A percentile compares a stretch with the other conserved stretches of the same genome.
These are phyloP conservation scores for Boletus insuetus DNA, from an alignment of 768 basidiomycete genomes.

Conservation along the genomic window DNA sequence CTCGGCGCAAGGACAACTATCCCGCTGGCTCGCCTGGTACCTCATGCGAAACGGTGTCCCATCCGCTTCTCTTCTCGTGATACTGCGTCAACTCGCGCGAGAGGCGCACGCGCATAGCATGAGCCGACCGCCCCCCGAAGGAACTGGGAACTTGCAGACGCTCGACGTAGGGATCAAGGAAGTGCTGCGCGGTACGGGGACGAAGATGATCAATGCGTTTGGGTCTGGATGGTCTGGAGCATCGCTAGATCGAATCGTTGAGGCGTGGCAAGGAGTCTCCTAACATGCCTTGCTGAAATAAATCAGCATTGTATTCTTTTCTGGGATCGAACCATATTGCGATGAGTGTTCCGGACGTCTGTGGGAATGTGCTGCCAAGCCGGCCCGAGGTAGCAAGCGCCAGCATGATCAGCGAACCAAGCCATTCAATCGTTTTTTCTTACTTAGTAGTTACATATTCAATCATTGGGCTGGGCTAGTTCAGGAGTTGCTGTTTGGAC, in stretches of 20 bases:
- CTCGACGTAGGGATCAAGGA: slow-evolving; percentile 70
- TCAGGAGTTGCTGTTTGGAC: too few species aligned
- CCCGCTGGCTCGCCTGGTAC: slow-evolving; percentile 64
- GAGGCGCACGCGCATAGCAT: slow-evolving; percentile 61
- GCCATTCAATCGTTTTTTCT: too few species aligned
- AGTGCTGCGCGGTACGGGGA: slow-evolving; percentile 82
- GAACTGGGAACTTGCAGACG: slow-evolving; percentile 37
- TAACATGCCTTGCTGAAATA: not conserved
- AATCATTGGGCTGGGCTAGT: too few species aligned
- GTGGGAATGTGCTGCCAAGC: too few species aligned
- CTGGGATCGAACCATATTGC: too few species aligned
- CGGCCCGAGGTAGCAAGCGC: too few species aligned
- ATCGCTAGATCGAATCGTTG: slow-evolving; percentile 64
- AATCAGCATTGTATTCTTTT: too few species aligned
- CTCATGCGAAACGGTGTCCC: slow-evolving; percentile 68
- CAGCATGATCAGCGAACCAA: too few species aligned
- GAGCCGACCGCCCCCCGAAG: slow-evolving; percentile 48
- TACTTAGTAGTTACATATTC: too few species aligned
- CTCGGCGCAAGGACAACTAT: slow-evolving; percentile 14
- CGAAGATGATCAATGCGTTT: slow-evolving; percentile 68
- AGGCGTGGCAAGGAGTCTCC: slow-evolving; percentile 45
- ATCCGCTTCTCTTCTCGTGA: slow-evolving; percentile 60
- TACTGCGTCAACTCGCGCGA: slow-evolving; percentile 58
- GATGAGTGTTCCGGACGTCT: too few species aligned
- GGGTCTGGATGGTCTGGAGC: slow-evolving; percentile 73